Percentiles rank a stretch among this genome's conserved stretches.
These are phyloP conservation scores for Athelia psychrophila DNA, from an alignment of 1,284 basidiomycete genomes.

Conservation along the genomic window DNA sequence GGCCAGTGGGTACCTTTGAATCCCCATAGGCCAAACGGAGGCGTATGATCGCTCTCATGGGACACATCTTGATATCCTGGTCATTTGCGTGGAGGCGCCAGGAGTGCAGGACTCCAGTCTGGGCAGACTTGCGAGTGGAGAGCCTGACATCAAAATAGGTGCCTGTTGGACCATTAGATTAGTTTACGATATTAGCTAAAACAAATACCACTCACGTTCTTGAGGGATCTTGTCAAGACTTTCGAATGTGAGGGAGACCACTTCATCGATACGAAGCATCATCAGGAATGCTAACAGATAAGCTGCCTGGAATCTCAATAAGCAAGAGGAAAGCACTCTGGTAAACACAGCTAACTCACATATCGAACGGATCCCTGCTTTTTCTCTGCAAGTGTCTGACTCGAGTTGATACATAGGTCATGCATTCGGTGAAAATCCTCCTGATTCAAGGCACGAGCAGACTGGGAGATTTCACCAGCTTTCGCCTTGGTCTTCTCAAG, in stretches of 20 bases:
- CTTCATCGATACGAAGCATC: not conserved
- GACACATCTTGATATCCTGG: constrained; percentile 7
- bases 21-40: constrained; percentile 6
- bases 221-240: not conserved
- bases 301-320: not conserved
- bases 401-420: not conserved
- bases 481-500: constrained; percentile 2
- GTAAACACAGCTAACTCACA: not conserved
- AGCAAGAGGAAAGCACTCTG: too few relatives aligned
- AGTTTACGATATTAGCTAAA: not conserved
- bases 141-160: constrained; percentile 4
- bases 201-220: not conserved
- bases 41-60: constrained; percentile 7
- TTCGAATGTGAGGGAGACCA: not conserved
- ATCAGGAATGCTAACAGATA: constrained; percentile 1
- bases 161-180: not conserved
- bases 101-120: constrained; percentile 9
- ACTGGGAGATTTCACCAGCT: not conserved
- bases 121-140: constrained; percentile 9
- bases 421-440: not conserved
- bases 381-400: not conserved
- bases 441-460: not conserved
- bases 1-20: not conserved
- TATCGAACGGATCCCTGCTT: not conserved
- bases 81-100: constrained; percentile 11